Evolutionary conservation across 1,139 yeast species (phyloP), one percentile per base, ranked within the genome.

Genomic region (Kodamaea fungicola): DNA sequence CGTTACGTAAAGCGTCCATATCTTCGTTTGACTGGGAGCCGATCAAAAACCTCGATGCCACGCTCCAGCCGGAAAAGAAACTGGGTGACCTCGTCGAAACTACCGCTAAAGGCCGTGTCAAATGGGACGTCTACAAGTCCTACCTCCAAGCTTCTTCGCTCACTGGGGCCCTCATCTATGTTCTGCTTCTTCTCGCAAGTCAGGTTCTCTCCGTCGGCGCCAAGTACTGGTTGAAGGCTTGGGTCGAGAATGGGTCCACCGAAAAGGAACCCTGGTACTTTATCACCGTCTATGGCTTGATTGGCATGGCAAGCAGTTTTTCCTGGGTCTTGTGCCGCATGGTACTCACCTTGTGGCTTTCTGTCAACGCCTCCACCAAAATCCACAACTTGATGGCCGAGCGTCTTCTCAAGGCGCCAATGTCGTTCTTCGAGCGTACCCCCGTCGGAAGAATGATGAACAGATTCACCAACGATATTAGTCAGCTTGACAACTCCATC

Each of bases 391-490:
- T 47, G 8, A 59, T 60, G 65, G 56, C 58, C 2, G 34, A 31
- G 6, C 41, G 57, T 10, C 45, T 60, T 12, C 46, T 60, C 34
- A 42, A 50, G 25, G 55, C 63, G 2, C 64, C 64, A n/a, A 59
- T 61, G 64, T 45, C 46, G 7, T 61, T 56, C 34, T 61, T 61
- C 33, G 66, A 61, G 28, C 43, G 58, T 23, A 60, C 64, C 1
- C 66, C 66, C 2, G 49, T 57, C 13, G 66, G 66, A 9, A 44
- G 64, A 37, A 57, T 61, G 23, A 56, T 60, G 62, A 61, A 61
- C 39, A 57, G 80, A 37, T 86, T 86, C 52, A 78, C 90, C 12
- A 76, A 82, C 44, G 95, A 86, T 55, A 71, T 86, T 45, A 74
- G 73, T 42, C 74, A 76, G 36, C 64, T 84, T 41, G 94, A 85